Evolutionary conservation across 176 grass and related monocot species (phyloP), one percentile per base, ranked within the genome.

Genomic region (Phragmites australis): DNA sequence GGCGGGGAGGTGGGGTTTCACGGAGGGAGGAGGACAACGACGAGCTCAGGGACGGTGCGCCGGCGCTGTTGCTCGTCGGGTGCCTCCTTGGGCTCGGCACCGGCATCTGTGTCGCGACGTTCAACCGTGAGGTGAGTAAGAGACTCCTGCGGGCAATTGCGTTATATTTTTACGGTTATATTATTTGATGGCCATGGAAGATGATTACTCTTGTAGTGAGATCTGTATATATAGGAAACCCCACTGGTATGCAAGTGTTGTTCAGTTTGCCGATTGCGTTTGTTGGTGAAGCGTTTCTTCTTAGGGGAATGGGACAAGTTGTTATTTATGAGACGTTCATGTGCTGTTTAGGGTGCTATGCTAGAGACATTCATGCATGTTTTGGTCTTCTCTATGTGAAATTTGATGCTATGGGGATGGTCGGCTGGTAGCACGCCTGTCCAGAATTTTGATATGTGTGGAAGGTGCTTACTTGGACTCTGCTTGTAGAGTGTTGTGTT

Each of bases 1-100:
- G 78, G 81, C 83, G 68, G 90, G 70, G 68, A n/a, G n/a, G n/a
- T n/a, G n/a, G n/a, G n/a, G n/a, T n/a, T n/a, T n/a, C n/a, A n/a
- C n/a, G n/a, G n/a, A n/a, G n/a, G n/a, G n/a, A 70, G 46, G 86
- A 91, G 82, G 88, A 94, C 9, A 82, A 71, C 15, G 95, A 94
- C 63, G 90, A 85, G 56, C 86, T 99, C 50, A 86, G 86, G 1
- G 92, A 99, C 12, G 96, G 96, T 3, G 96, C 96, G 32, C 96
- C 96, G 48, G 96, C 92, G 40, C 53, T 99, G 47, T 81, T 99
- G 78, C 92, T 99, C 22, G 91, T 99, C 11, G 93, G 96, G 32
- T 99, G 96, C 90, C 87, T 99, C 59, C 96, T 99, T 46, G 93
- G 96, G 18, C 90, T 99, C 32, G 90, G 92, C 39, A 95, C 96